Evolutionary conservation across 306 rosid species (phyloP).

Genomic region (cucumber (Cucumis sativus)): DNA sequence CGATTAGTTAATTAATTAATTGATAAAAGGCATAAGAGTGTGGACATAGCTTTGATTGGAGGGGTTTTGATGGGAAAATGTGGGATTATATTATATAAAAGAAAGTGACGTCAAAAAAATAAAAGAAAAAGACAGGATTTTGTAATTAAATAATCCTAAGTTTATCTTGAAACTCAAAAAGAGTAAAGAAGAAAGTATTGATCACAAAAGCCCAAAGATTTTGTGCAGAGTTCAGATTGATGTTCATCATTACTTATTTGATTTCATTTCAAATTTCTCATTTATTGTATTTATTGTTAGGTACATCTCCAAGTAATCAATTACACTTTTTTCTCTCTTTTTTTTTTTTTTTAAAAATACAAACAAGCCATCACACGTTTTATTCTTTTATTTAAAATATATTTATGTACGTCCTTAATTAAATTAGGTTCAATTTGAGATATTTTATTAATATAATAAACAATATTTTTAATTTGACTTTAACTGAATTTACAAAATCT

Average conservation of each 20-base stretch:
- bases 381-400: background rate
- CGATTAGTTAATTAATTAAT: background rate
- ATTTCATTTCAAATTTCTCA: background rate
- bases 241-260: background rate
- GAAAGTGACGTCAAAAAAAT: background rate
- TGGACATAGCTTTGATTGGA: background rate
- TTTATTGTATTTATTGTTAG: background rate
- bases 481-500: background rate
- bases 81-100: background rate
- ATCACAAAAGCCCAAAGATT: conserved; percentile 3
- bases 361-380: background rate
- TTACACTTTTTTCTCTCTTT: background rate
- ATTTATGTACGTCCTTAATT: background rate
- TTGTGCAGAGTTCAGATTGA: background rate
- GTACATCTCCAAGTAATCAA: background rate
- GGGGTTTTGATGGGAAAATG: background rate
- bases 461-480: background rate
- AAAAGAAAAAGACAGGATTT: too few relatives aligned
- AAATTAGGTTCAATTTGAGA: background rate
- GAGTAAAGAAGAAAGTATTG: background rate
- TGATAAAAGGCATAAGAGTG: background rate
- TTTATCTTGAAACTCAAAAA: conserved; percentile 1
- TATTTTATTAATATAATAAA: background rate
- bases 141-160: conserved; percentile 1
- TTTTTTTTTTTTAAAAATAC: background rate